Base-by-base conservation (phyloP, 148 eudicot species). In the Rhododendron williamsianum region DNA sequence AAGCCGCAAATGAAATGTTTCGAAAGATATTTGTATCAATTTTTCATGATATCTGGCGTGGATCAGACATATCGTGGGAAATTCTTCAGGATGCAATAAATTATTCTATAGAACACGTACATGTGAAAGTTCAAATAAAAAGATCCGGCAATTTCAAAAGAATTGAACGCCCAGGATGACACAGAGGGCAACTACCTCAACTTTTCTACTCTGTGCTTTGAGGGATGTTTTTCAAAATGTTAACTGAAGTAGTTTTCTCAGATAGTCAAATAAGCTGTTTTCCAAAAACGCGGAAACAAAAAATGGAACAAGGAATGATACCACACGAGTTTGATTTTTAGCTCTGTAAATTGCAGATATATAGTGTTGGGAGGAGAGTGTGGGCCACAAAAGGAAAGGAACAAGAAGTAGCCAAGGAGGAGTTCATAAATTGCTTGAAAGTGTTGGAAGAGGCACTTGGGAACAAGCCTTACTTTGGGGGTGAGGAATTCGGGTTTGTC, bases 361-460 rank as follows among this genome's bases (percentile, higher is more conserved):
- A 45, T 23, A n/a, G 54, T 21, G 33, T 11, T 78, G 81, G 27
- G 54, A 45, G 33, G 54, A 46, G 9, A n/a, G 36, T 49, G 33
- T 79, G 58, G 58, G 1, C 36, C 7, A 25, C 81, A 2, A 91
- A 85, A 56, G 94, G 91, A 0, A 89, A 86, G 49, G 93, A 87
- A 0, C 89, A 85, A 41, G 92, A 91, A 63, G 87, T 25, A n/a
- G 85, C 80, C 0, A 88, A 88, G 82, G 69, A 77, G 38, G 89
- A 85, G 1, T 45, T 88, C 82, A 76, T 89, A 25, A 90, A 85
- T n/a, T 23, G 38, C 51, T 80, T 88, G 72, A 90, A 87, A 60
- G 4, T 86, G 30, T 80, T 92, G n/a, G 94, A 91, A 78, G 88
- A 84, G 79, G 87, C 74, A 45, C 84, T 92, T 0, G 91, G 92